Percentiles rank a stretch among this genome's conserved stretches.
phyloP scores from a whole-genome alignment of 1,284 basidiomycete species.

The Inonotus hispidus region DNA sequence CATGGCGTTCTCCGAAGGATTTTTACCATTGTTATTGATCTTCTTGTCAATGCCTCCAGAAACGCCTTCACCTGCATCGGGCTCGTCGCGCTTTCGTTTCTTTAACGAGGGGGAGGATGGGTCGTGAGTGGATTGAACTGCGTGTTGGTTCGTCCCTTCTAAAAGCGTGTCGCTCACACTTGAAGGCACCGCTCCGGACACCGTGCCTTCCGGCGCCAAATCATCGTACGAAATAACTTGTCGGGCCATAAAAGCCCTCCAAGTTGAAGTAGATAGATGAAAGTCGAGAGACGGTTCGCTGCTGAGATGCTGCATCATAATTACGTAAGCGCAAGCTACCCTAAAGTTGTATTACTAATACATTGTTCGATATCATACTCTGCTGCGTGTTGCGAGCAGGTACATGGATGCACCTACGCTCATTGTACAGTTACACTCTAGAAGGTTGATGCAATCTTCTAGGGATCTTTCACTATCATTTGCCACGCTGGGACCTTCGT shows the following conservation, averaged over 20 bases:
- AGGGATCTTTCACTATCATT: too few relatives aligned
- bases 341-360: too few relatives aligned
- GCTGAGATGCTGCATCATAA: neutral
- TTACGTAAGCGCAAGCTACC: too few relatives aligned
- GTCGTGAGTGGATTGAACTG: neutral
- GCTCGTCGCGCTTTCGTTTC: slow-evolving; percentile 13
- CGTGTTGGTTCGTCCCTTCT: neutral
- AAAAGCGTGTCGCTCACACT: neutral
- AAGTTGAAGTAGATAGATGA: neutral
- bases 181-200: neutral
- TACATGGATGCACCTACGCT: too few relatives aligned
- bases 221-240: slow-evolving; percentile 18
- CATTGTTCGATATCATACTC: too few relatives aligned
- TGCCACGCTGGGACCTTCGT: too few relatives aligned
- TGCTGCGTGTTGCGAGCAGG: too few relatives aligned
- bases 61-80: neutral
- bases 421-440: too few relatives aligned
- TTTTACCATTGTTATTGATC: neutral
- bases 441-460: too few relatives aligned
- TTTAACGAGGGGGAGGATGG: slow-evolving; percentile 5
- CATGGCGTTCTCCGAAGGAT: neutral
- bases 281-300: too few relatives aligned
- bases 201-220: neutral
- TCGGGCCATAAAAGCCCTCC: slow-evolving; percentile 6
- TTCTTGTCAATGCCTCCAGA: neutral